Evolutionary conservation across 2,329 filamentous ascomycete genomes (phyloP).

Genomic region (Simplicillium aogashimaense): DNA sequence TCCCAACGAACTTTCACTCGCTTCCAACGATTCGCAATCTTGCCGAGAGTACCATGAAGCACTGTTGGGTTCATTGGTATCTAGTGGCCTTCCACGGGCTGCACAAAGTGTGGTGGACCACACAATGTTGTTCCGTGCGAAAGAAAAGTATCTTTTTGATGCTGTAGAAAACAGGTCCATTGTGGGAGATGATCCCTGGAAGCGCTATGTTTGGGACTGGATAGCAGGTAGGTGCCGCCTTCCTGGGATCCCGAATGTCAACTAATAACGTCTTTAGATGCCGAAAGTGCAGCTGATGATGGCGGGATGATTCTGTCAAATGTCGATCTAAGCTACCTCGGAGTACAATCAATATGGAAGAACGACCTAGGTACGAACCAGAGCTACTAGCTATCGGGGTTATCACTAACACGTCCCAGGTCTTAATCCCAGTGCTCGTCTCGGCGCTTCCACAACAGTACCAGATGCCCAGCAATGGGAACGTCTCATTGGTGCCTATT

Average conservation of each 20-base stretch:
- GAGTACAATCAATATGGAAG: slow-evolving; percentile 63
- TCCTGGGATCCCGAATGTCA: no score
- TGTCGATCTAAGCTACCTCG: slow-evolving; percentile 67
- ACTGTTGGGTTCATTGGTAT: slow-evolving; percentile 34
- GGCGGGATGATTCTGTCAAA: slow-evolving; percentile 61
- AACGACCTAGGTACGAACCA: slow-evolving; percentile 49
- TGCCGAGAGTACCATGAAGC: slow-evolving; percentile 50
- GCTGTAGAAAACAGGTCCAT: slow-evolving; percentile 55
- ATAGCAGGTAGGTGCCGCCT: slow-evolving; percentile 45
- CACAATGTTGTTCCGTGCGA: slow-evolving; percentile 48
- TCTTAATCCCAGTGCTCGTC: slow-evolving; percentile 35
- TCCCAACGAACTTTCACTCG: slow-evolving; percentile 25
- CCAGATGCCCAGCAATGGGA: slow-evolving; percentile 48
- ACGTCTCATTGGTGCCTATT: slow-evolving; percentile 52
- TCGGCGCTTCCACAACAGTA: slow-evolving; percentile 31
- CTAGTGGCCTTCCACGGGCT: slow-evolving; percentile 36
- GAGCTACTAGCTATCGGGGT: neutral
- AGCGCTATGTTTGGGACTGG: slow-evolving; percentile 74
- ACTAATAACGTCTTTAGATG: slow-evolving; percentile 27
- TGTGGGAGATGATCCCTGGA: slow-evolving; percentile 61
- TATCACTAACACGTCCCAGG: slow-evolving; percentile 18
- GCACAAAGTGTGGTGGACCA: slow-evolving; percentile 46
- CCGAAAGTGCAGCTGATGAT: slow-evolving; percentile 52
- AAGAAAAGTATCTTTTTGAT: slow-evolving; percentile 55
- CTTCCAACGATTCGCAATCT: slow-evolving; percentile 29